phyloP scores from a whole-genome alignment of 2,329 filamentous ascomycete genomes.

The Hypoxylon sp. region DNA sequence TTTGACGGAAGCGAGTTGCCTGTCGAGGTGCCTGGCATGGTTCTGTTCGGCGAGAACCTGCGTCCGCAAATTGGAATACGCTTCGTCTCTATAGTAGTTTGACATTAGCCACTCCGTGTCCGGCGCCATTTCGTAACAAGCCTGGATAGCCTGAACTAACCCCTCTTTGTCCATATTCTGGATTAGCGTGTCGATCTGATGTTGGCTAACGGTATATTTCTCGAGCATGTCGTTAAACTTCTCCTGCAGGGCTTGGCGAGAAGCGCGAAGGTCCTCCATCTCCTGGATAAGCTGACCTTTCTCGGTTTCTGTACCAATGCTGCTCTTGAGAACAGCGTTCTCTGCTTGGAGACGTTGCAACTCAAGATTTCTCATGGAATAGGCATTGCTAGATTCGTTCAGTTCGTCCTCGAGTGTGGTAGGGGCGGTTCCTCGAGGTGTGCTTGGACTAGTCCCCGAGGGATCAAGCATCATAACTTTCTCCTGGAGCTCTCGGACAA shows the following conservation, averaged over 20 bases:
- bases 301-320: slow-evolving; percentile 68
- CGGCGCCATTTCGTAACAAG: slow-evolving; percentile 52
- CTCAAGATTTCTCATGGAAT: slow-evolving; percentile 64
- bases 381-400: slow-evolving; percentile 62
- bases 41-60: slow-evolving; percentile 66
- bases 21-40: slow-evolving; percentile 60
- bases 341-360: slow-evolving; percentile 73
- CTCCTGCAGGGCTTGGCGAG: slow-evolving; percentile 67
- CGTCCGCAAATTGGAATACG: slow-evolving; percentile 67
- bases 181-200: slow-evolving; percentile 70
- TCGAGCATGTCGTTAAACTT: slow-evolving; percentile 71
- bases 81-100: slow-evolving; percentile 66
- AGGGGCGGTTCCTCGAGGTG: slow-evolving; percentile 57
- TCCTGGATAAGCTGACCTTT: slow-evolving; percentile 69
- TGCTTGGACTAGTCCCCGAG: slow-evolving; percentile 46
- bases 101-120: slow-evolving; percentile 61
- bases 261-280: slow-evolving; percentile 68
- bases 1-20: slow-evolving; percentile 61
- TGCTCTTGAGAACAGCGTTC: slow-evolving; percentile 71
- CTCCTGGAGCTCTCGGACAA: slow-evolving; percentile 73
- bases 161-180: slow-evolving; percentile 67
- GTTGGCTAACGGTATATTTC: slow-evolving; percentile 69
- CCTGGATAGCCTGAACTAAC: slow-evolving; percentile 64
- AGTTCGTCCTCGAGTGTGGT: slow-evolving; percentile 72
- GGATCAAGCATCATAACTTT: slow-evolving; percentile 62